Evolutionary conservation across 2,329 filamentous ascomycete genomes (phyloP), one percentile per base, ranked within the genome.

Genomic region (Pseudogymnoascus sp.): DNA sequence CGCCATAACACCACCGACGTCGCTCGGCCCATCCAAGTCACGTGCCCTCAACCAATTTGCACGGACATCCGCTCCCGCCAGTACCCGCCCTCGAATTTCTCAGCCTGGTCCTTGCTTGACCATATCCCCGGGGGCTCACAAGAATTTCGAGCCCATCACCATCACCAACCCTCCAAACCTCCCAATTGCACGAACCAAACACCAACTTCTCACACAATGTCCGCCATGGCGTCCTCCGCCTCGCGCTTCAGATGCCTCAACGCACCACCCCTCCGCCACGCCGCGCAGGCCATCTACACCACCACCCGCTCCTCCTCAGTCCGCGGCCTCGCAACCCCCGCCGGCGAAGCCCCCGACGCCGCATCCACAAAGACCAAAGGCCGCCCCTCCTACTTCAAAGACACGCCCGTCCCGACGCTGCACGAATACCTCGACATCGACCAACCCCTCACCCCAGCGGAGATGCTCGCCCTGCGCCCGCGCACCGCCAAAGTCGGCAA

Each of bases 401-500:
- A 74, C 62, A 68, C 67, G 19, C 61, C 67, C n/a, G 77, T 87
- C 7, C 82, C 82, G 0, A 77, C 84, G 6, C 82, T 88, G 67
- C 78, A 80, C 61, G 82, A 87, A 50, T 88, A 88, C 69, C 68
- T 87, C 26, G 76, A 72, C 1, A 69, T 76, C 10, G 76, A 78
- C 1, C 62, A 72, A 36, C 70, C 81, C 3, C 73, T 87, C 4
- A 69, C 82, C 0, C 70, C 78, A 6, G 74, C 77, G 67, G 85
- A 87, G 62, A 83, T 84, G 5, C 86, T 85, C 73, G 78, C 81
- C 63, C 78, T 87, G 44, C 80, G 81, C 68, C 53, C 53, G 1
- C 70, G 72, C n/a, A 88, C 85, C 40, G 85, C 83, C 68, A 80
- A 87, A 72, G 85, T 88, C 69, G 85, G 85, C 38, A 84, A 85